Evolutionary conservation across 2,329 filamentous ascomycete species (phyloP), one percentile per base, ranked within the genome.

Genomic region (Drechmeria coniospora): DNA sequence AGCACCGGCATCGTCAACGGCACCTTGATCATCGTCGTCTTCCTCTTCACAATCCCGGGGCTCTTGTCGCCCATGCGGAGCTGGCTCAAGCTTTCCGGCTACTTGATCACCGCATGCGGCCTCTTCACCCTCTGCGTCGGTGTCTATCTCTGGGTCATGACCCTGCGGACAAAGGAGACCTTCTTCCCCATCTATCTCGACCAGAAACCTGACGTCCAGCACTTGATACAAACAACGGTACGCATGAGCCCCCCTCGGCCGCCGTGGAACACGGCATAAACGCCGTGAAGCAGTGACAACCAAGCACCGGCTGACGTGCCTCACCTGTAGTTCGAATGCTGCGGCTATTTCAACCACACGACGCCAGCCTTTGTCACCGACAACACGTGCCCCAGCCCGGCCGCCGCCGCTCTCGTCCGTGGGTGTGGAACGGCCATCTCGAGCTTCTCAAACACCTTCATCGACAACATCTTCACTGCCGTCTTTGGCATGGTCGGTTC

Each of bases 401-500:
- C 78, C 3, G 67, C 74, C 21, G 79, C 81, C 2, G 74, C 76
- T 10, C 62, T 79, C 20, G 67, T 76, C 46, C 63, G 65, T 31
- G 79, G 79, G 7, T 90, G 81, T 47, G 65, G 78, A 11, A 60
- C 65, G 2, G 65, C 74, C 2, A 73, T 90, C 40, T 67, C 68
- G 15, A 65, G 58, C 29, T 83, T 77, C 42, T 65, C 74, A 32
- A 84, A 83, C 51, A 56, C 59, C 32, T 79, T 77, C 44, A 57
- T 87, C 37, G 79, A 84, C 52, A 55, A 72, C 31, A 71, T 87
- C 45, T 90, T 87, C 51, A 90, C 81, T 1, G 72, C 71, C 15
- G 63, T 79, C 30, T 90, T 90, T 48, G 81, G 79, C 35, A 73
- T 87, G 49, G 79, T 86, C 35, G 79, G 72, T 57, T 49, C 41